phyloP scores from a whole-genome alignment of 768 basidiomycete species.

The Rhodotorula diobovata region DNA sequence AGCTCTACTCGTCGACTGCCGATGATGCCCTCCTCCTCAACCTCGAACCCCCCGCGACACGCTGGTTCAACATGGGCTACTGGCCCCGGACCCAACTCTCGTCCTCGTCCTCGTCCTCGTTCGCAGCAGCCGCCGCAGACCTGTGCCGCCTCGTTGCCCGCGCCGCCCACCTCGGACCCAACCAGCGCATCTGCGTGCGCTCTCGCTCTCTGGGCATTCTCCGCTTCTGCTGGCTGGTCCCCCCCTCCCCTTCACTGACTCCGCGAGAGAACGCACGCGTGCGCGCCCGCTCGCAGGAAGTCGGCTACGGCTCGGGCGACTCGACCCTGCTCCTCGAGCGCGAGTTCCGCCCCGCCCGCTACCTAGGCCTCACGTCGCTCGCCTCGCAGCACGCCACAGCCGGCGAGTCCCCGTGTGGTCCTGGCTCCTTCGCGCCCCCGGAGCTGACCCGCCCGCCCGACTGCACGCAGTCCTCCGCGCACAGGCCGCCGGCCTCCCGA shows the following conservation, averaged over 20 bases:
- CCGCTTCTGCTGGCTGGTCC: no score
- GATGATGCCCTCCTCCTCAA: constrained; percentile 4
- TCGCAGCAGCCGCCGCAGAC: neutral
- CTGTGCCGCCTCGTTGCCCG: constrained; percentile 19
- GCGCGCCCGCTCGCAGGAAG: constrained; percentile 1
- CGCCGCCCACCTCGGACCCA: neutral
- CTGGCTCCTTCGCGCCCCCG: no score
- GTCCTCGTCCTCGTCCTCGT: no score
- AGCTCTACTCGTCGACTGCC: neutral
- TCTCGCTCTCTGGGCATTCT: no score
- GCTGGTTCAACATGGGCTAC: constrained; percentile 32
- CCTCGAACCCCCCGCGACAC: neutral
- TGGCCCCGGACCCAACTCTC: neutral
- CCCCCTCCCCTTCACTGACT: no score
- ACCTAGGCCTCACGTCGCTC: constrained; percentile 14
- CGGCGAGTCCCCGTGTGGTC: neutral
- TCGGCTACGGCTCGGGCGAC: constrained; percentile 30
- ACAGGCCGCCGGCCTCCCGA: neutral
- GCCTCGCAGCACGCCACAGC: constrained; percentile 2
- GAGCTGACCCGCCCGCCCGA: no score
- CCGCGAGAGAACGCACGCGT: no score
- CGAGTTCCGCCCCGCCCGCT: constrained; percentile 6
- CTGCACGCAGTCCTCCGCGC: neutral
- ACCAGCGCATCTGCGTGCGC: constrained; percentile 10
- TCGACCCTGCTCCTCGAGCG: constrained; percentile 17